Conservation (phyloP, 306 rosid species). For the Begonia fuchsioides region DNA sequence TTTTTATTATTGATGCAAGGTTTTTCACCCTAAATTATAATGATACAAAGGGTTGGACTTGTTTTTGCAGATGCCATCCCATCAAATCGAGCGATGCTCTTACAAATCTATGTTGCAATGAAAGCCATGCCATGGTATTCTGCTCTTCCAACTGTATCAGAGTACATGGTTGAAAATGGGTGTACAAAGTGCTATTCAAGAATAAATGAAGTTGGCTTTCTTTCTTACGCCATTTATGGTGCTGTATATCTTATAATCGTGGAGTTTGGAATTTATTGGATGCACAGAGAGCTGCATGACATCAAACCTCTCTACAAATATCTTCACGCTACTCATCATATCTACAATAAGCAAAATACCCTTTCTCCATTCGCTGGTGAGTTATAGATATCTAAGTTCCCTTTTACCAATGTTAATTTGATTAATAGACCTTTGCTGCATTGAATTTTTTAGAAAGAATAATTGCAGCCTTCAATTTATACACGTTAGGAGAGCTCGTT, state of each 20-base stretch:
- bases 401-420: neutral
- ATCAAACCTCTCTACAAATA: constrained; percentile 83
- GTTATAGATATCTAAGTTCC: constrained; percentile 3
- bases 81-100: constrained; percentile 54
- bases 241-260: constrained; percentile 42
- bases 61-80: constrained; percentile 75
- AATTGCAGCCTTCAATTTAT: too few species aligned
- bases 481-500: too few species aligned
- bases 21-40: neutral
- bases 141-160: constrained; percentile 59
- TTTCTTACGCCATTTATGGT: constrained; percentile 32
- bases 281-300: constrained; percentile 87
- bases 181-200: constrained; percentile 68
- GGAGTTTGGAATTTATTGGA: constrained; percentile 91
- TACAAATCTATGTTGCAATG: constrained; percentile 74
- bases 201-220: constrained; percentile 41
- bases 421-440: too few species aligned
- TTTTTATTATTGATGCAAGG: too few species aligned
- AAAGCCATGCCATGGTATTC: constrained; percentile 84
- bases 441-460: too few species aligned
- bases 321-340: constrained; percentile 86
- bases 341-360: constrained; percentile 84
- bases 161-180: constrained; percentile 67
- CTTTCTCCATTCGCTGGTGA: constrained; percentile 96
- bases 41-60: constrained; percentile 11